These are phyloP conservation scores for Podospora pseudoanserina DNA, from an alignment of 495 filamentous ascomycete species.

Conservation along the genomic window DNA sequence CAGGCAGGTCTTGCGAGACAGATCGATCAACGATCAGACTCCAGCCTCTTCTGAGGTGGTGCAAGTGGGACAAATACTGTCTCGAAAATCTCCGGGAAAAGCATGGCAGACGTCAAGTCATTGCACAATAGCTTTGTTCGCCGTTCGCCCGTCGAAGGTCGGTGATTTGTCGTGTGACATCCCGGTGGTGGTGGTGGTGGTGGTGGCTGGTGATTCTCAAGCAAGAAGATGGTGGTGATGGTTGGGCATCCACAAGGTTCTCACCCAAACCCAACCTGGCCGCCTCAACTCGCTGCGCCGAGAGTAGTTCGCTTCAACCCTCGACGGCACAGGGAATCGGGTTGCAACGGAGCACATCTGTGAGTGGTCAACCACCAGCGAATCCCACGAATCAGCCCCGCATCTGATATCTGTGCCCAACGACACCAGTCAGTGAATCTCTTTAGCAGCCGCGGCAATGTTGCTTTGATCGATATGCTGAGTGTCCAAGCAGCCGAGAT, in stretches of 20 bases:
- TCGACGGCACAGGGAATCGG: slow-evolving; percentile 6
- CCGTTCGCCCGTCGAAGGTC: slow-evolving; percentile 2
- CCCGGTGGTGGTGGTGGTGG: not conserved
- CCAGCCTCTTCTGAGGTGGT: not conserved
- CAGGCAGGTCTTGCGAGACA: not conserved
- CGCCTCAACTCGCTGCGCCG: not conserved
- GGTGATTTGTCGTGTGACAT: not conserved
- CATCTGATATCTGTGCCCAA: slow-evolving; percentile 12
- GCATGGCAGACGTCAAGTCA: not conserved
- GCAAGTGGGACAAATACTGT: not conserved
- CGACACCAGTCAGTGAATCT: not conserved
- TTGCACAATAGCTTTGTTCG: not conserved
- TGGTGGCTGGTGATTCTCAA: not conserved
- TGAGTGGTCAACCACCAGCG: not conserved
- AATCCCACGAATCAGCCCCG: slow-evolving; percentile 4
- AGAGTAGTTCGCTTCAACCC: not conserved
- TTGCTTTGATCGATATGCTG: not conserved
- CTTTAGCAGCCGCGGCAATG: not conserved
- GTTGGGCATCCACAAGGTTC: slow-evolving; percentile 23
- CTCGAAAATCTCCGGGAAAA: slow-evolving; percentile 2
- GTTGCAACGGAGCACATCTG: slow-evolving; percentile 5
- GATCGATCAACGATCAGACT: not conserved
- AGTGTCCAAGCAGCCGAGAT: not conserved
- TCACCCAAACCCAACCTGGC: slow-evolving; percentile 1
- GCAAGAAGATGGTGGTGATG: not conserved